phyloP scores from a whole-genome alignment of 768 basidiomycete species.

The Mrakia gelida region DNA sequence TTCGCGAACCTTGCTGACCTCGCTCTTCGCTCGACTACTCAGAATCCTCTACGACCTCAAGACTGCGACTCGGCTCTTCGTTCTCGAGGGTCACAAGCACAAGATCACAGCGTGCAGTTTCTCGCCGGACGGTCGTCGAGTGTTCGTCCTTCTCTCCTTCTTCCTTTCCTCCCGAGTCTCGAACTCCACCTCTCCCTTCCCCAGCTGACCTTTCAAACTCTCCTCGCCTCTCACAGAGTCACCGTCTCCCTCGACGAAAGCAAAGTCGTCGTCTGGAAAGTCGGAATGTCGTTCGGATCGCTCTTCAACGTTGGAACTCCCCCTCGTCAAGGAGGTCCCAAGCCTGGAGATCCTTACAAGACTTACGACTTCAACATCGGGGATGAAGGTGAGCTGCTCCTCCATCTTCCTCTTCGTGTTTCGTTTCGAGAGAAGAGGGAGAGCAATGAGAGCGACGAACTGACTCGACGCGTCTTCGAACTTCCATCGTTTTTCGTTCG shows the following conservation, averaged over 20 bases:
- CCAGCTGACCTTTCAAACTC: neutral
- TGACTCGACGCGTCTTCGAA: neutral
- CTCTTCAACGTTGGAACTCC: conserved; percentile 85
- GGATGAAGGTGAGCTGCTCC: conserved; percentile 76
- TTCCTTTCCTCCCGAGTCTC: neutral
- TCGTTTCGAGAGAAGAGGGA: no score
- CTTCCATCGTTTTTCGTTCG: neutral
- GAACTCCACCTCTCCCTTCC: neutral
- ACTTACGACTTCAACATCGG: conserved; percentile 79
- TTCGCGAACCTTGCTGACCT: neutral
- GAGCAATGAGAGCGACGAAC: neutral
- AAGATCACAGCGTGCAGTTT: conserved; percentile 79
- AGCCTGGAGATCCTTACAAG: conserved; percentile 81
- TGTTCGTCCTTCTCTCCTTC: conserved; percentile 41
- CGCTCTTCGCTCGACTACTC: neutral
- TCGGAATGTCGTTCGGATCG: conserved; percentile 80
- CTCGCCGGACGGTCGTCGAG: conserved; percentile 84
- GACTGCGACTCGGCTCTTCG: conserved; percentile 88
- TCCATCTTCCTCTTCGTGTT: no score
- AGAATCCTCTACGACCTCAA: conserved; percentile 90
- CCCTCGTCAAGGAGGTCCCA: conserved; percentile 70
- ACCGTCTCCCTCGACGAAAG: conserved; percentile 82
- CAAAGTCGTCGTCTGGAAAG: conserved; percentile 88
- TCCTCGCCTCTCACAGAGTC: conserved; percentile 45
- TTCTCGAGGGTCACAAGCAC: conserved; percentile 85